Percentiles rank a stretch among this genome's conserved stretches.
Conservation (phyloP, 176 grass and related monocot genomes). For the Urochloa ruziziensis region DNA sequence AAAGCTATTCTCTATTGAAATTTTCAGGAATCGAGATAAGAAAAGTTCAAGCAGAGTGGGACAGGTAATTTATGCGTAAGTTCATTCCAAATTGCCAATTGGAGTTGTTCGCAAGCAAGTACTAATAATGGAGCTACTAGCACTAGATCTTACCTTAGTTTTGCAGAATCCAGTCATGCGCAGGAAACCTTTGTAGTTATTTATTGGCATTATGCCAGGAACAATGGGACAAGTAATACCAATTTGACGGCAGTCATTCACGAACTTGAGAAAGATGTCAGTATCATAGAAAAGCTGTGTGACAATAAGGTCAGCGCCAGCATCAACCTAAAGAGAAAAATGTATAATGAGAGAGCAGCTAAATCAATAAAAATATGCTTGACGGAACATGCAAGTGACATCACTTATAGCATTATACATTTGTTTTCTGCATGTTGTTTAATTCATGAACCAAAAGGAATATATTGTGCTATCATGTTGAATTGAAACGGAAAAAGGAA, state of each 20-base stretch:
- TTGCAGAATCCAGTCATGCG: constrained; percentile 89
- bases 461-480: background rate
- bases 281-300: constrained; percentile 90
- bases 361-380: background rate
- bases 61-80: background rate
- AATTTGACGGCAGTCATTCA: constrained; percentile 84
- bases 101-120: constrained; percentile 15
- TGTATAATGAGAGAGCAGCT: background rate
- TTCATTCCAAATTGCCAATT: background rate
- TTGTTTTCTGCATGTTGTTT: background rate
- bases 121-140: constrained; percentile 13
- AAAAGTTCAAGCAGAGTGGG: background rate
- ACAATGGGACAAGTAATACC: constrained; percentile 89
- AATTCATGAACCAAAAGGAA: constrained; percentile 22
- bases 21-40: background rate
- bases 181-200: constrained; percentile 86
- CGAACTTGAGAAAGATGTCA: constrained; percentile 89
- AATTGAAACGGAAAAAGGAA: constrained; percentile 1
- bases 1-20: background rate
- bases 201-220: constrained; percentile 96
- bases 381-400: background rate
- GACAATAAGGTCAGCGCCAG: constrained; percentile 80
- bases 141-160: constrained; percentile 58
- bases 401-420: constrained; percentile 9
- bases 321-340: constrained; percentile 64